Percentiles rank a stretch among this genome's conserved stretches.
phyloP scores from a whole-genome alignment of 306 rosid genomes.

The Sicyos baderoa region DNA sequence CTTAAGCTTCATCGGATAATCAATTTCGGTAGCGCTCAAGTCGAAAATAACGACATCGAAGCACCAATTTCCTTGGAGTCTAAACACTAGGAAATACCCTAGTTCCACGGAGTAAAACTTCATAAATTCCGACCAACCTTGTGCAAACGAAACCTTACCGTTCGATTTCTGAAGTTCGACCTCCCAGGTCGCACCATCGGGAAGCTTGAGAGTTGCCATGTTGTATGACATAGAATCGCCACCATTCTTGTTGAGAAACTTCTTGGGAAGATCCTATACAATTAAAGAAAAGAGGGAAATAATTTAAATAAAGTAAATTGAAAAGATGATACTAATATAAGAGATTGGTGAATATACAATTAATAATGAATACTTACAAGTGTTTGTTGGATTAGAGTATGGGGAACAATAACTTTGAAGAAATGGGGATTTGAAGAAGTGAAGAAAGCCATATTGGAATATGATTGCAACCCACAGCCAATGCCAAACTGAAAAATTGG shows the following conservation, averaged over 20 bases:
- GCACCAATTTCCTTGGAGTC: constrained; percentile 58
- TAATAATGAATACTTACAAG: background rate
- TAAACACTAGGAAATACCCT: constrained; percentile 66
- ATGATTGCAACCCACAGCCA: too few relatives aligned
- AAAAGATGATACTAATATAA: background rate
- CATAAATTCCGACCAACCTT: constrained; percentile 74
- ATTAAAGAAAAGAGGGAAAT: too few relatives aligned
- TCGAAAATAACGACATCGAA: constrained; percentile 56
- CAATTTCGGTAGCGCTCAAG: constrained; percentile 58
- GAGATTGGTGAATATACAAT: too few relatives aligned
- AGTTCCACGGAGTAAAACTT: constrained; percentile 47
- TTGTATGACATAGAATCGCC: constrained; percentile 44
- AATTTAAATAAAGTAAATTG: too few relatives aligned
- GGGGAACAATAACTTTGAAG: background rate
- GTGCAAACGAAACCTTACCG: constrained; percentile 47
- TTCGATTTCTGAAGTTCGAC: constrained; percentile 51
- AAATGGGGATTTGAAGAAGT: background rate
- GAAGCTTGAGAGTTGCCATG: constrained; percentile 44
- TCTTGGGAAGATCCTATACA: constrained; percentile 64
- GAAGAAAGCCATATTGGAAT: background rate
- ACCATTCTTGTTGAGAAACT: constrained; percentile 38
- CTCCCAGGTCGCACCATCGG: constrained; percentile 64
- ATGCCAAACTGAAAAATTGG: too few relatives aligned
- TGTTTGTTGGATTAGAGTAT: background rate
- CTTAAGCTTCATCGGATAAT: constrained; percentile 24